phyloP scores from a whole-genome alignment of 805 yeast genomes.

The Myxozyma nipponensis region DNA sequence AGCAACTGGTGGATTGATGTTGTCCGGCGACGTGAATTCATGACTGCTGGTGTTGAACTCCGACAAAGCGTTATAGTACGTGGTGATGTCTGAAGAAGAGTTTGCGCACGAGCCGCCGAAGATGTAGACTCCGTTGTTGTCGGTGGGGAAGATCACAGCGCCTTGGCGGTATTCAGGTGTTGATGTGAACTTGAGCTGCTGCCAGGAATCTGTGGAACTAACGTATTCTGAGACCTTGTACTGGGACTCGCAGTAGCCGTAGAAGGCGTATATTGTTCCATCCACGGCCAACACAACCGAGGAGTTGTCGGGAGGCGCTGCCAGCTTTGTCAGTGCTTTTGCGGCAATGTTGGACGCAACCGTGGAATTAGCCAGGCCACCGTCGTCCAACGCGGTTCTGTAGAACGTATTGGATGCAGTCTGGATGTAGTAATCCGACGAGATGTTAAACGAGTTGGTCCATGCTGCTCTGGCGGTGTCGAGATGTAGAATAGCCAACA shows the following conservation, averaged over 20 bases:
- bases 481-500: not conserved
- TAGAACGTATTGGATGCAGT: constrained; percentile 13
- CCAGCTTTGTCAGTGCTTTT: constrained; percentile 20
- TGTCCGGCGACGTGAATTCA: constrained; percentile 7
- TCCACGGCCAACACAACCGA: constrained; percentile 31
- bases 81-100: not conserved
- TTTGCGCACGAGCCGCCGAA: constrained; percentile 25
- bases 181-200: not conserved
- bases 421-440: constrained; percentile 16
- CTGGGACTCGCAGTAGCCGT: constrained; percentile 28
- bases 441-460: constrained; percentile 18
- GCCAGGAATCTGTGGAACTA: constrained; percentile 8
- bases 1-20: constrained; percentile 30
- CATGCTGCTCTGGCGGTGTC: constrained; percentile 3
- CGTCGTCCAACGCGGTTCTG: constrained; percentile 3
- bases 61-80: constrained; percentile 11
- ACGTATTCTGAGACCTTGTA: constrained; percentile 9
- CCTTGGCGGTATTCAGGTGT: constrained; percentile 10
- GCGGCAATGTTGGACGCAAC: constrained; percentile 6
- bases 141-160: constrained; percentile 10
- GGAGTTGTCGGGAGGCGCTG: constrained; percentile 34
- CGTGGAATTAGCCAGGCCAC: constrained; percentile 5
- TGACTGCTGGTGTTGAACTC: constrained; percentile 11
- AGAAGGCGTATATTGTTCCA: constrained; percentile 25
- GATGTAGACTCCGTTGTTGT: constrained; percentile 7